Percentiles rank a stretch among this genome's conserved stretches.
phyloP scores from a whole-genome alignment of 2,329 filamentous ascomycete genomes.

The Alternaria gansuensis region DNA sequence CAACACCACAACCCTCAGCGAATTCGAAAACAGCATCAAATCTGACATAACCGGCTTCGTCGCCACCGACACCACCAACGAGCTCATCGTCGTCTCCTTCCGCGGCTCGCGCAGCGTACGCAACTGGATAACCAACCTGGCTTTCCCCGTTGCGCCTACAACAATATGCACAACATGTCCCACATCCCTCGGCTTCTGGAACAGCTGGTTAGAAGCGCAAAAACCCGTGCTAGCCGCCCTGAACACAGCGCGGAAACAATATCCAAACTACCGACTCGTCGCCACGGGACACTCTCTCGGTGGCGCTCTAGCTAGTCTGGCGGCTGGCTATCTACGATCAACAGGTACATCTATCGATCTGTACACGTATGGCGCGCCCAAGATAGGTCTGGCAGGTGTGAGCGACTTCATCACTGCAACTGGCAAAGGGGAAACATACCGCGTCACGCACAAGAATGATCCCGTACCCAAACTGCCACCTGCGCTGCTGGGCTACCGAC shows the following conservation, averaged over 20 bases:
- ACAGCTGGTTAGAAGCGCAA: constrained; percentile 66
- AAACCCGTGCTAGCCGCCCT: constrained; percentile 57
- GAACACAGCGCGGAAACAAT: constrained; percentile 53
- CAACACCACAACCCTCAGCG: constrained; percentile 56
- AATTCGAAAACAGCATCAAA: constrained; percentile 57
- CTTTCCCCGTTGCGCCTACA: constrained; percentile 55
- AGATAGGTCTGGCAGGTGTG: constrained; percentile 67
- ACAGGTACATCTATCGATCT: constrained; percentile 62
- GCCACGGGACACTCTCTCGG: constrained; percentile 75
- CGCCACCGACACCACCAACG: constrained; percentile 57
- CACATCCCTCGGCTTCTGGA: constrained; percentile 67
- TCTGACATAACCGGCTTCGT: constrained; percentile 60
- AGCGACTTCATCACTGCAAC: constrained; percentile 64
- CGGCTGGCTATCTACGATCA: constrained; percentile 64
- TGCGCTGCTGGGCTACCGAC: constrained; percentile 67
- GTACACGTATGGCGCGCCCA: constrained; percentile 73
- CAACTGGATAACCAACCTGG: constrained; percentile 69
- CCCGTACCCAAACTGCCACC: constrained; percentile 74
- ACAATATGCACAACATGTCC: constrained; percentile 59
- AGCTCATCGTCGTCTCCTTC: constrained; percentile 67
- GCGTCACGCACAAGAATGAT: constrained; percentile 73
- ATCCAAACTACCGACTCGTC: constrained; percentile 65
- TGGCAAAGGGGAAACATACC: constrained; percentile 63
- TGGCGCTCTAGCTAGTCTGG: constrained; percentile 70
- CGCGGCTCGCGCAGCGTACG: constrained; percentile 67